Percentiles rank a stretch among this genome's conserved stretches.
phyloP scores from a whole-genome alignment of 805 yeast genomes.

The Ascoidea rubescens region DNA sequence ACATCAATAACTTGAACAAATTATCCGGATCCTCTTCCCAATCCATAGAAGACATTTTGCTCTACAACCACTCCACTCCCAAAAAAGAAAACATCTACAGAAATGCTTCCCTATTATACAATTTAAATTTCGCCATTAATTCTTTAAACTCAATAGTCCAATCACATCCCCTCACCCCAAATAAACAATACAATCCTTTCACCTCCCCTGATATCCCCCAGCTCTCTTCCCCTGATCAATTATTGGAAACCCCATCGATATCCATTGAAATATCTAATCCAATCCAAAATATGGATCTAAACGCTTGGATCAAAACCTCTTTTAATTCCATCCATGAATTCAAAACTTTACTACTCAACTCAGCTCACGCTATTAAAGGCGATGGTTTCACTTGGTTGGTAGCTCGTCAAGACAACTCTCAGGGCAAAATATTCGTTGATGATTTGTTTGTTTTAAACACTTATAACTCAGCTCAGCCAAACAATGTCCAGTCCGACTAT shows the following conservation, averaged over 20 bases:
- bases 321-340: conserved; percentile 75
- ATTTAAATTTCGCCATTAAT: conserved; percentile 22
- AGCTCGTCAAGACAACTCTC: conserved; percentile 26
- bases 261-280: conserved; percentile 14
- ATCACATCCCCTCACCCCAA: conserved; percentile 12
- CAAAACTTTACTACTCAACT: conserved; percentile 50
- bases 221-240: conserved; percentile 17
- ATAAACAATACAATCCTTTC: conserved; percentile 1
- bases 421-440: conserved; percentile 20
- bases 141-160: conserved; percentile 13
- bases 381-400: conserved; percentile 89
- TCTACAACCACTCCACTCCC: conserved; percentile 1
- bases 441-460: conserved; percentile 61
- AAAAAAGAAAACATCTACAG: conserved; percentile 19
- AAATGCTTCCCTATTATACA: conserved; percentile 25
- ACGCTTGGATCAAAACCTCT: conserved; percentile 36
- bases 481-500: conserved; percentile 41
- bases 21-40: conserved; percentile 10
- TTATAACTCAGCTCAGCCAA: conserved; percentile 84
- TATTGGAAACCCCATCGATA: conserved; percentile 31
- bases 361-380: conserved; percentile 65
- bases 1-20: conserved; percentile 26
- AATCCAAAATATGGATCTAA: conserved; percentile 23
- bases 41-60: not conserved
- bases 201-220: conserved; percentile 11